These are phyloP conservation scores for Diaporthe sp. DNA, from an alignment of 2,329 filamentous ascomycete species.

Conservation along the genomic window DNA sequence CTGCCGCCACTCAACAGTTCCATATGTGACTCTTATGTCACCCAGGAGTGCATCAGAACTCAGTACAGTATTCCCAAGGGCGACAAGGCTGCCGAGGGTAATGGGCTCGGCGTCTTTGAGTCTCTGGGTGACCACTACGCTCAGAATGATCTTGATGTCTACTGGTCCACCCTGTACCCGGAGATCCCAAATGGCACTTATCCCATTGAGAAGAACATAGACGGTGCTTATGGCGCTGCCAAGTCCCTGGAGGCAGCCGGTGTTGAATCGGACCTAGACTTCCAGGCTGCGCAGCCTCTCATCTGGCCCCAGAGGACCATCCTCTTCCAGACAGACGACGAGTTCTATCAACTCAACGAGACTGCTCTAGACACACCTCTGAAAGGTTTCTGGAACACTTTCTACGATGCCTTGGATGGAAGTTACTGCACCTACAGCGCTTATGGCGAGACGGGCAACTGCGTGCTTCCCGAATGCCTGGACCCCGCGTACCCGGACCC, in stretches of 20 bases:
- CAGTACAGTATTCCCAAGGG: conserved; percentile 36
- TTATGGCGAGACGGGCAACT: conserved; percentile 57
- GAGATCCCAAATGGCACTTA: conserved; percentile 43
- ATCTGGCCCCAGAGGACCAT: conserved; percentile 60
- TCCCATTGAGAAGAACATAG: conserved; percentile 40
- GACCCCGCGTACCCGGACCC: conserved; percentile 61
- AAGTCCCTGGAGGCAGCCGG: conserved; percentile 27
- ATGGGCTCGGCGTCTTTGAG: conserved; percentile 36
- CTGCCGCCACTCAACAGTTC: conserved; percentile 26
- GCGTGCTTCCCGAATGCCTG: conserved; percentile 47
- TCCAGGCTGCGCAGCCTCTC: conserved; percentile 57
- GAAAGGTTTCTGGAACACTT: conserved; percentile 47
- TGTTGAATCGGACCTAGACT: conserved; percentile 58
- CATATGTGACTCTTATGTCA: conserved; percentile 35
- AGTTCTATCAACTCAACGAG: conserved; percentile 42
- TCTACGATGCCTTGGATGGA: conserved; percentile 62
- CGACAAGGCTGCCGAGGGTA: conserved; percentile 32
- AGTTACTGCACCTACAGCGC: conserved; percentile 55
- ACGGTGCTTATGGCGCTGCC: conserved; percentile 40
- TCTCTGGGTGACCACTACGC: conserved; percentile 33
- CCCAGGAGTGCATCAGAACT: conserved; percentile 34
- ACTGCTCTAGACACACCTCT: conserved; percentile 36
- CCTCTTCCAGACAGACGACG: conserved; percentile 43
- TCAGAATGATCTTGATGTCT: conserved; percentile 34
- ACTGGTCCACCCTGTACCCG: conserved; percentile 35